Conservation (phyloP, 2,329 filamentous ascomycete species). For the Fusarium armeniacum region DNA sequence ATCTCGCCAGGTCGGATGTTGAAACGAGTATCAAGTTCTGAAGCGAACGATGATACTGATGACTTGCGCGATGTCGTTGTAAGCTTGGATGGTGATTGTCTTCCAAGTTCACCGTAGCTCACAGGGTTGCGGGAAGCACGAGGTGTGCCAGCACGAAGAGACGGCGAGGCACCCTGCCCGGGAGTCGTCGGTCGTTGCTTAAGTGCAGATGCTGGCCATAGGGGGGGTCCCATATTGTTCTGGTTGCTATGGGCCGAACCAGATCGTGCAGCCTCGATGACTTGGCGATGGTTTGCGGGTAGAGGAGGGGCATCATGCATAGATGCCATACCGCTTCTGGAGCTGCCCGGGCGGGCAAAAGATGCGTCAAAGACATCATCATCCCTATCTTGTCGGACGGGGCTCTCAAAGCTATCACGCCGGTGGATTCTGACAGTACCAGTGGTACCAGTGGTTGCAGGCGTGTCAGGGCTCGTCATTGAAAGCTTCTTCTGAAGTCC, state of each 20-base stretch:
- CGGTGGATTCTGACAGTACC: conserved; percentile 61
- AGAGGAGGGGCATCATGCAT: conserved; percentile 74
- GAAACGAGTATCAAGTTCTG: conserved; percentile 92
- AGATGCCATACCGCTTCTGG: conserved; percentile 72
- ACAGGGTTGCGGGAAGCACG: conserved; percentile 62
- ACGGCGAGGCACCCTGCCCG: conserved; percentile 63
- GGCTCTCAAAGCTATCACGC: conserved; percentile 65
- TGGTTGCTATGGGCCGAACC: conserved; percentile 64
- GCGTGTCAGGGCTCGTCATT: conserved; percentile 52
- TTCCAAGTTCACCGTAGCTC: conserved; percentile 62
- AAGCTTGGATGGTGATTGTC: conserved; percentile 64
- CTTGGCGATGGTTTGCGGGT: conserved; percentile 84
- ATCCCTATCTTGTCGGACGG: conserved; percentile 57
- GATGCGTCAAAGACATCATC: conserved; percentile 59
- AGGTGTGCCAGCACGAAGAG: conserved; percentile 61
- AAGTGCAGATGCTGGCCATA: conserved; percentile 81
- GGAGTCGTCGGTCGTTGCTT: conserved; percentile 73
- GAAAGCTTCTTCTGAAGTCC: conserved; percentile 57
- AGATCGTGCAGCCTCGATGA: conserved; percentile 82
- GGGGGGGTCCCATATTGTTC: conserved; percentile 84
- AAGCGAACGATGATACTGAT: conserved; percentile 94
- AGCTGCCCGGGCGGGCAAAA: conserved; percentile 75
- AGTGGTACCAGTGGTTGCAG: conserved; percentile 55
- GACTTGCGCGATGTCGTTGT: conserved; percentile 67
- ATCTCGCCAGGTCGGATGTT: conserved; percentile 75